Evolutionary conservation across 495 filamentous ascomycete species (phyloP), one percentile per base, ranked within the genome.

Genomic region (Glonium stellatum): DNA sequence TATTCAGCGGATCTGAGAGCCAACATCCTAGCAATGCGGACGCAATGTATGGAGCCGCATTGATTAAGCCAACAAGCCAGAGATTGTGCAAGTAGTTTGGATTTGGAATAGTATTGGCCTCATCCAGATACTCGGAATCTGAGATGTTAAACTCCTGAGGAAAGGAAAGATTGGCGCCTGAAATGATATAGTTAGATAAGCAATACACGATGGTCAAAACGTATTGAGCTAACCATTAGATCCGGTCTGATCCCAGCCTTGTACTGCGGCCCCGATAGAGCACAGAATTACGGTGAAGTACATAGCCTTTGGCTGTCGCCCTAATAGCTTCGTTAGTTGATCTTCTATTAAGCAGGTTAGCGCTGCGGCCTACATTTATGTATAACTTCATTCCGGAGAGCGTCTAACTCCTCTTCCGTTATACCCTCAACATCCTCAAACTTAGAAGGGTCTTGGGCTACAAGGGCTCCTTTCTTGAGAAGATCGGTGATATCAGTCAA

Each of bases 11-110:
- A 55, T 86, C 83, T 19, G 81, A 84, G 2, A 79, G 60, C 83
- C 82, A 85, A 63, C 78, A 84, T n/a, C 83, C 83, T 68, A 72
- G 19, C 39, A 78, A 68, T 22, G 70, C 66, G 57, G 71, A 70
- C 59, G 66, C 66, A 55, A 74, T 71, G 54, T 77, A 81, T 54
- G 78, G 75, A 62, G 74, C 72, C 15, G 82, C 76, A 63, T 87
- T 87, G 58, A 87, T 73, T 13, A 86, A 61, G 34, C 84, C 84
- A 35, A 86, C 77, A 31, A 87, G 71, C 78, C 84, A 86, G 22
- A 77, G 69, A 65, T 87, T 82, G 13, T 63, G 65, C 6, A 67
- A 60, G 22, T 69, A 66, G 51, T 73, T 62, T 0, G 72, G 71
- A 53, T 69, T 61, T 37, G 35, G 8, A 21, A 49, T 27, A 8